These are phyloP conservation scores for Mortierella sp. DNA, from an alignment of 371 early-diverging fungal species.

Conservation along the genomic window DNA sequence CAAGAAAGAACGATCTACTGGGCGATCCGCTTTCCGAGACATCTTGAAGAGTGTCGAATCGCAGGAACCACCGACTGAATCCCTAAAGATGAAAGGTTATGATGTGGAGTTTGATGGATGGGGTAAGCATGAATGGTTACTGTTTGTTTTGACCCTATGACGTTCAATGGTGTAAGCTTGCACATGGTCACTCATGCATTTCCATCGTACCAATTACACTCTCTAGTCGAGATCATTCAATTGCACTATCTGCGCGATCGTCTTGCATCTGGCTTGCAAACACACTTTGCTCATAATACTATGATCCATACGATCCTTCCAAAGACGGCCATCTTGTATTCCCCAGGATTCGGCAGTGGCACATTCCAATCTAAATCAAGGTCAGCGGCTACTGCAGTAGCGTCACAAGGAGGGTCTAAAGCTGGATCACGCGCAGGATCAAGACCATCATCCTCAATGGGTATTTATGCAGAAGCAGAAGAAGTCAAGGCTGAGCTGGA, in stretches of 20 bases:
- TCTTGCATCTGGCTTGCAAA: constrained; percentile 55
- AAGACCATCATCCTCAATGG: constrained; percentile 43
- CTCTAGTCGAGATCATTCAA: constrained; percentile 55
- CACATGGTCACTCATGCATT: no score
- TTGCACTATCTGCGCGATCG: constrained; percentile 55
- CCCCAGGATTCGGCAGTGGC: constrained; percentile 22
- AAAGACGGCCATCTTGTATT: constrained; percentile 35
- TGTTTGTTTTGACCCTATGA: no score
- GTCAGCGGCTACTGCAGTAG: constrained; percentile 22
- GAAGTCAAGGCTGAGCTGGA: constrained; percentile 41
- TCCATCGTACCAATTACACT: not conserved
- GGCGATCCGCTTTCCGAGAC: constrained; percentile 76
- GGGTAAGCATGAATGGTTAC: no score
- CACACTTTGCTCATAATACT: constrained; percentile 55
- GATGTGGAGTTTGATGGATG: constrained; percentile 63
- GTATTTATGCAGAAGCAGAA: constrained; percentile 47
- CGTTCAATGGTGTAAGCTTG: no score
- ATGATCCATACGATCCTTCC: constrained; percentile 45
- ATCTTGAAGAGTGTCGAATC: constrained; percentile 74
- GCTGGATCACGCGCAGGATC: constrained; percentile 47
- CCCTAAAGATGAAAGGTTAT: constrained; percentile 40
- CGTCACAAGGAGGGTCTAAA: constrained; percentile 30
- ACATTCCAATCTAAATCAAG: constrained; percentile 23
- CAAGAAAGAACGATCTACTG: constrained; percentile 71
- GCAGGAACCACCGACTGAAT: constrained; percentile 36